These are phyloP conservation scores for Coniosporium apollinis DNA, from an alignment of 495 filamentous ascomycete species.

Conservation along the genomic window DNA sequence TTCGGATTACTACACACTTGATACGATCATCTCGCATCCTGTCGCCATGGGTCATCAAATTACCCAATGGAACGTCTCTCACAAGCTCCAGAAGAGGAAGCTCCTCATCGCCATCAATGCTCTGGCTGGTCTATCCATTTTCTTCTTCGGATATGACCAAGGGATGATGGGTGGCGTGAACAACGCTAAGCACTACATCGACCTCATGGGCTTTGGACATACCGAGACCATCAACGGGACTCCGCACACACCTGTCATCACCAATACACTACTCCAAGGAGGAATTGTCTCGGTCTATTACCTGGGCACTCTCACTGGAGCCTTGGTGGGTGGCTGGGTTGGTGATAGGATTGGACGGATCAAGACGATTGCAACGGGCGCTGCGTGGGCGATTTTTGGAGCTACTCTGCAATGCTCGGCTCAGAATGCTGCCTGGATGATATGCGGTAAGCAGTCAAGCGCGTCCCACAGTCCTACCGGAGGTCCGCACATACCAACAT, in stretches of 20 bases:
- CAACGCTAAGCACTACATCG: conserved; percentile 44
- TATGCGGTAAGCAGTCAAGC: conserved; percentile 44
- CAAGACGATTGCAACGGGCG: conserved; percentile 1
- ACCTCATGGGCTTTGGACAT: conserved; percentile 49
- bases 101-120: conserved; percentile 49
- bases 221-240: conserved; percentile 28
- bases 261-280: conserved; percentile 44
- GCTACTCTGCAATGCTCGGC: conserved; percentile 26
- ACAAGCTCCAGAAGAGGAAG: conserved; percentile 42
- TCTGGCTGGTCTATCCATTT: conserved; percentile 41
- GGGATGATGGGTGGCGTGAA: conserved; percentile 61
- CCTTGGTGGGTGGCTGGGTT: conserved; percentile 3
- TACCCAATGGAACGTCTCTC: conserved; percentile 32
- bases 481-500: too few species aligned
- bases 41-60: too few species aligned
- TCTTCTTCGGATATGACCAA: conserved; percentile 32
- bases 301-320: conserved; percentile 47
- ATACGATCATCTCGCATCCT: too few species aligned
- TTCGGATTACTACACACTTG: too few species aligned
- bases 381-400: conserved; percentile 4
- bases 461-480: too few species aligned
- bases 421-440: conserved; percentile 51
- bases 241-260: conserved; percentile 37
- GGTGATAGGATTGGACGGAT: conserved; percentile 5
- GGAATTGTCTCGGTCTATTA: conserved; percentile 57